Conservation (phyloP, 2,329 filamentous ascomycete genomes). For the Colletotrichum chlorophyti region DNA sequence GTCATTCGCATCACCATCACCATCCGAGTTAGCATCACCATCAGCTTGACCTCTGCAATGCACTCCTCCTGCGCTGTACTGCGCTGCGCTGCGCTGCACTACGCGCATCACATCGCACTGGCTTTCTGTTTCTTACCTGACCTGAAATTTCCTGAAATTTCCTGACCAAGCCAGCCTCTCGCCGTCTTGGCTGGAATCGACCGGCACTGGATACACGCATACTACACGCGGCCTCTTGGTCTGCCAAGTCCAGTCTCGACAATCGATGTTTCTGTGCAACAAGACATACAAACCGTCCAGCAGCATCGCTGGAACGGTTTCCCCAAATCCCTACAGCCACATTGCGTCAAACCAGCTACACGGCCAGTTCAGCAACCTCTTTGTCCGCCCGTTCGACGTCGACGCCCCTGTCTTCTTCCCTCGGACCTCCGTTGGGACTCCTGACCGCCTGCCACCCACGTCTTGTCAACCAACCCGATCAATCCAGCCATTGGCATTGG, state of each 20-base stretch:
- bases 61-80: neutral
- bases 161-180: too few species aligned
- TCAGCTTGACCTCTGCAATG: neutral
- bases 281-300: too few species aligned
- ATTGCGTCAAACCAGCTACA: slow-evolving; percentile 9
- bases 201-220: slow-evolving; percentile 8
- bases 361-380: neutral
- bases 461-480: too few species aligned
- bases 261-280: neutral
- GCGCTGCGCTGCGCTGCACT: neutral
- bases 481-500: neutral
- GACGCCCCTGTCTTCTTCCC: slow-evolving; percentile 18
- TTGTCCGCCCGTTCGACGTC: slow-evolving; percentile 17
- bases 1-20: neutral
- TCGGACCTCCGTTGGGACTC: slow-evolving; percentile 28
- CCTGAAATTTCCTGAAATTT: too few species aligned
- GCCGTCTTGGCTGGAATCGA: too few species aligned
- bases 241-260: neutral
- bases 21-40: neutral
- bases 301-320: too few species aligned
- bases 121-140: neutral
- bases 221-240: slow-evolving; percentile 2
- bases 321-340: too few species aligned
- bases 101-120: neutral
- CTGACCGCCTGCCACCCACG: neutral